A percentile compares a stretch with the other conserved stretches of the same genome.
Evolutionary conservation across 768 basidiomycete genomes (phyloP).

Genomic region (Postia placenta): DNA sequence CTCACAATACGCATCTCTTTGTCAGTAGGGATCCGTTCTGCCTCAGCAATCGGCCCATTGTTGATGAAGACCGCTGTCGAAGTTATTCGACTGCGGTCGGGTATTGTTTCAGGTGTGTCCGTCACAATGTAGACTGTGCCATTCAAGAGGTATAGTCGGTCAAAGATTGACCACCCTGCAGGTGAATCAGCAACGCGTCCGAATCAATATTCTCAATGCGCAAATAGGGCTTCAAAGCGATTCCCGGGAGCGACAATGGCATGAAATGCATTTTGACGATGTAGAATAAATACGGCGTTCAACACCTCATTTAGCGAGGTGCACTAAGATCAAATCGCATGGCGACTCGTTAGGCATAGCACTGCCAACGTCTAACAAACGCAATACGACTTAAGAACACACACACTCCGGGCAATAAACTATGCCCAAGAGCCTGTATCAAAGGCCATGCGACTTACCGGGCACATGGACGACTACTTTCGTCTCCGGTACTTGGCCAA

Average conservation of each 20-base stretch:
- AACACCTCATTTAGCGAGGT: neutral
- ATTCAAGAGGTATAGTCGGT: slow-evolving; percentile 74
- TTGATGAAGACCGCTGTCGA: slow-evolving; percentile 60
- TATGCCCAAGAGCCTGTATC: too few species aligned
- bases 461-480: slow-evolving; percentile 60
- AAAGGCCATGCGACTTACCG: too few species aligned
- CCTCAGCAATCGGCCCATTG: slow-evolving; percentile 49
- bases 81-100: slow-evolving; percentile 60
- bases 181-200: neutral
- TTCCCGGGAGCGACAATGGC: too few species aligned
- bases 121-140: slow-evolving; percentile 81
- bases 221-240: too few species aligned
- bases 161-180: slow-evolving; percentile 86
- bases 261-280: too few species aligned
- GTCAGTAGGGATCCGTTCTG: slow-evolving; percentile 64
- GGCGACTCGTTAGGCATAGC: too few species aligned
- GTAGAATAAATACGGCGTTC: too few species aligned
- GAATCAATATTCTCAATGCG: too few species aligned
- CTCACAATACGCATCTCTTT: slow-evolving; percentile 75
- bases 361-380: too few species aligned
- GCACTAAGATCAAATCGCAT: too few species aligned
- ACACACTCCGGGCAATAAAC: too few species aligned
- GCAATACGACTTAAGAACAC: too few species aligned
- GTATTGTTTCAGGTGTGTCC: slow-evolving; percentile 60
- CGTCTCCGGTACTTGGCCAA: slow-evolving; percentile 45